Evolutionary conservation across 2,329 filamentous ascomycete species (phyloP), one percentile per base, ranked within the genome.

Genomic region (Cladosporium sp.): DNA sequence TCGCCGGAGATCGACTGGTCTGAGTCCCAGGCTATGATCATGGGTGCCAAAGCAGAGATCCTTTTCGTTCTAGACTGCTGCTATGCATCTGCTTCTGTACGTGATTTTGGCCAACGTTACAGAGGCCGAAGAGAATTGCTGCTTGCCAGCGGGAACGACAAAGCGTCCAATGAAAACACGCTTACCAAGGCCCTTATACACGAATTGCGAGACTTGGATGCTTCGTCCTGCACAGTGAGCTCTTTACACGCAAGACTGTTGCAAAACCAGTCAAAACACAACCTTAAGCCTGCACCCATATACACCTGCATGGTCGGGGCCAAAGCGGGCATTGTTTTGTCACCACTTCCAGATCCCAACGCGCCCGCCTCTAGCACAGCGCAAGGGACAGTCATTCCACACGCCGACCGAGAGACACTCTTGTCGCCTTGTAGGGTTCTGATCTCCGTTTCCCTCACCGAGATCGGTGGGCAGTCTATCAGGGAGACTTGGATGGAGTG

Each of bases 61-160:
- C 51, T 59, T 9, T 54, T 59, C n/a, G 49, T 59, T 22, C 57
- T 59, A 9, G 57, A 59, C 28, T 59, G 57, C 37, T 59, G 57
- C 52, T 59, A 54, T 31, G 57, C 56, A 18, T 51, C 54, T n/a
- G 31, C 18, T 3, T n/a, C 42, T 28, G 19, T 44, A n/a, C 18
- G 31, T 10, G 19, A 16, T 8, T 44, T 44, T 31, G 35, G 16
- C 10, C 35, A 14, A 14, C n/a, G 16, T 1, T 22, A 31, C 16
- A 33, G 13, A 9, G 18, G 42, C 10, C 42, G 19, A 31, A 18
- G 42, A 16, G 10, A 44, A 3, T 16, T 44, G 13, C 14, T 44
- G 31, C 42, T 44, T 4, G 42, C 42, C 10, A n/a, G 22, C 18
- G 42, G 42, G 4, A 28, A 44, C 19, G 22, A 44, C 4, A 44